Percentiles rank a stretch among this genome's conserved stretches.
phyloP scores from a whole-genome alignment of 805 yeast species.

The Danielozyma ontarioensis region DNA sequence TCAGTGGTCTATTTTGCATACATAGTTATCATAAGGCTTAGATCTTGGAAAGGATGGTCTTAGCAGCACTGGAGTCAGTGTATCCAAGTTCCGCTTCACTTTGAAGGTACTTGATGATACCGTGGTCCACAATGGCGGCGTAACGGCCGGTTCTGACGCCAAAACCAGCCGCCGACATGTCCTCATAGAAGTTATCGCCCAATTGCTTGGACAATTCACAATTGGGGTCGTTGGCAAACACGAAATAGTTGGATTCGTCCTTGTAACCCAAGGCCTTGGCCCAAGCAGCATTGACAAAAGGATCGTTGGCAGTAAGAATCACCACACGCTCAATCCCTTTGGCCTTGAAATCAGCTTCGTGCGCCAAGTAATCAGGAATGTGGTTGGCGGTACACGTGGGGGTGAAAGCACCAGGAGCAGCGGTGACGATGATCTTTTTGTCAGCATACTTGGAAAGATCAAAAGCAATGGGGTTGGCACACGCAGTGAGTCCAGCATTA shows the following conservation, averaged over 20 bases:
- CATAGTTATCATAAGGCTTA: too few relatives aligned
- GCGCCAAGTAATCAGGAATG: slow-evolving; percentile 59
- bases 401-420: slow-evolving; percentile 86
- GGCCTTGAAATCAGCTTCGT: slow-evolving; percentile 44
- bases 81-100: slow-evolving; percentile 22
- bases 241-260: slow-evolving; percentile 28
- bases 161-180: slow-evolving; percentile 48
- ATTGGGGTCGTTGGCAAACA: slow-evolving; percentile 65
- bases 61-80: slow-evolving; percentile 19
- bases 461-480: slow-evolving; percentile 32
- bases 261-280: slow-evolving; percentile 45
- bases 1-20: too few relatives aligned
- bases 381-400: slow-evolving; percentile 74
- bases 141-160: slow-evolving; percentile 65
- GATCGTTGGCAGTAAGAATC: slow-evolving; percentile 64
- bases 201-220: slow-evolving; percentile 53
- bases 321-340: slow-evolving; percentile 62
- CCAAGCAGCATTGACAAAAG: slow-evolving; percentile 71
- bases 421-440: slow-evolving; percentile 62
- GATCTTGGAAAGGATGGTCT: slow-evolving; percentile 18
- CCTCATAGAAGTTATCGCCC: slow-evolving; percentile 47
- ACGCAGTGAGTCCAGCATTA: slow-evolving; percentile 30
- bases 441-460: slow-evolving; percentile 29
- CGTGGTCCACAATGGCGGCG: slow-evolving; percentile 60
- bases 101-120: slow-evolving; percentile 30